Evolutionary conservation across 1,139 yeast species (phyloP).

Genomic region (Geotrichum carabidarum): DNA sequence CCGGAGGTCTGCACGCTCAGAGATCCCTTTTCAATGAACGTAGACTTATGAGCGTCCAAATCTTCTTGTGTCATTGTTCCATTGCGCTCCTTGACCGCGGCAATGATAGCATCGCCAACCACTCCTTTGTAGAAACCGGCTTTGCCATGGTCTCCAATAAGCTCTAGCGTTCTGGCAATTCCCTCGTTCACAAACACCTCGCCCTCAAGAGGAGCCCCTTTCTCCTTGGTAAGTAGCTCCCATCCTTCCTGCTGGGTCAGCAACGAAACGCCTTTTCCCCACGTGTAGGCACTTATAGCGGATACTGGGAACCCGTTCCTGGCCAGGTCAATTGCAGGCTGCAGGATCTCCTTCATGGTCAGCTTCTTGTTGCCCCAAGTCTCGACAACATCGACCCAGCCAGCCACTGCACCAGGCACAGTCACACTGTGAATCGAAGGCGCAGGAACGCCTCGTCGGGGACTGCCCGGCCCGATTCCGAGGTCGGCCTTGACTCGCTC

Average conservation of each 20-base stretch:
- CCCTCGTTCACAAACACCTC: slow-evolving; percentile 52
- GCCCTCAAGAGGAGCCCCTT: slow-evolving; percentile 53
- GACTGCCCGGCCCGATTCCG: slow-evolving; percentile 34
- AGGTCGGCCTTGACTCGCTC: slow-evolving; percentile 47
- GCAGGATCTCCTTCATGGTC: slow-evolving; percentile 51
- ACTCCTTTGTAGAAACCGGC: slow-evolving; percentile 65
- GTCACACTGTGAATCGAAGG: slow-evolving; percentile 47
- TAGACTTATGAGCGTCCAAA: slow-evolving; percentile 51
- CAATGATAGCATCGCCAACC: slow-evolving; percentile 61
- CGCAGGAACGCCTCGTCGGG: slow-evolving; percentile 8
- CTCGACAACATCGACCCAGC: slow-evolving; percentile 65
- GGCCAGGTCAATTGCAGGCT: slow-evolving; percentile 69
- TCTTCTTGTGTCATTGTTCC: slow-evolving; percentile 57
- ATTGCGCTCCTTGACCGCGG: slow-evolving; percentile 48
- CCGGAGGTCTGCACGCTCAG: slow-evolving; percentile 45
- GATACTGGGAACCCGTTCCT: slow-evolving; percentile 63
- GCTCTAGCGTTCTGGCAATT: slow-evolving; percentile 51
- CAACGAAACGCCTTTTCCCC: slow-evolving; percentile 40
- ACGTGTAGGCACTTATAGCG: slow-evolving; percentile 51
- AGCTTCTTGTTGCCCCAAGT: slow-evolving; percentile 73
- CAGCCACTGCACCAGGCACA: slow-evolving; percentile 76
- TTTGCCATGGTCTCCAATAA: slow-evolving; percentile 54
- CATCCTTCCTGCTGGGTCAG: slow-evolving; percentile 27
- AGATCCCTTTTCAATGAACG: slow-evolving; percentile 51
- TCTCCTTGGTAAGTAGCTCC: slow-evolving; percentile 41